These are phyloP conservation scores for Bruguiera sexangula DNA, from an alignment of 345 rosid species.

Conservation along the genomic window DNA sequence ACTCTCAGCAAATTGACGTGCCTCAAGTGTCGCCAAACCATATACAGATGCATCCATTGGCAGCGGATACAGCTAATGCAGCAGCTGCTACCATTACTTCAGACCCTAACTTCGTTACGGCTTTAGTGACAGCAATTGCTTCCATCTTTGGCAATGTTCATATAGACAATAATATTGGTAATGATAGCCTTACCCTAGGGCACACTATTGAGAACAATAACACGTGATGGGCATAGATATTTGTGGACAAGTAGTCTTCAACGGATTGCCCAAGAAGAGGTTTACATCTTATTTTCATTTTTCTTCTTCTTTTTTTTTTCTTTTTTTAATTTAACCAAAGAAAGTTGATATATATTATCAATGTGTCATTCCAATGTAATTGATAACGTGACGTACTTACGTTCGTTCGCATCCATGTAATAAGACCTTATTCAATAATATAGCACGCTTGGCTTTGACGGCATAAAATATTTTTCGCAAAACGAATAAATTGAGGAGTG, in stretches of 20 bases:
- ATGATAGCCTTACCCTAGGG: not conserved
- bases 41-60: not conserved
- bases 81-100: not conserved
- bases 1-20: not conserved
- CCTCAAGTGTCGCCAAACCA: not conserved
- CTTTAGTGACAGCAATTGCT: constrained; percentile 13
- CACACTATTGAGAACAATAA: not conserved
- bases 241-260: not conserved
- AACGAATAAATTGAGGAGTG: too few relatives aligned
- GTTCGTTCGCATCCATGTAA: too few relatives aligned
- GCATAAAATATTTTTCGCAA: too few relatives aligned
- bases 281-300: too few relatives aligned
- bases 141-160: constrained; percentile 11
- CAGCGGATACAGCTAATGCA: not conserved
- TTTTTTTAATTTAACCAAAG: too few relatives aligned
- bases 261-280: not conserved
- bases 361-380: too few relatives aligned
- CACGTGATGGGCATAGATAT: not conserved
- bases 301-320: too few relatives aligned
- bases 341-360: too few relatives aligned
- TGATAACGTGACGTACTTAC: too few relatives aligned
- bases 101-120: constrained; percentile 19
- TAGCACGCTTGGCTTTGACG: too few relatives aligned
- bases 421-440: too few relatives aligned
- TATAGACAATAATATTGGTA: not conserved